These are phyloP conservation scores for Sporothrix dimorphospora DNA, from an alignment of 2,329 filamentous ascomycete species.

Conservation along the genomic window DNA sequence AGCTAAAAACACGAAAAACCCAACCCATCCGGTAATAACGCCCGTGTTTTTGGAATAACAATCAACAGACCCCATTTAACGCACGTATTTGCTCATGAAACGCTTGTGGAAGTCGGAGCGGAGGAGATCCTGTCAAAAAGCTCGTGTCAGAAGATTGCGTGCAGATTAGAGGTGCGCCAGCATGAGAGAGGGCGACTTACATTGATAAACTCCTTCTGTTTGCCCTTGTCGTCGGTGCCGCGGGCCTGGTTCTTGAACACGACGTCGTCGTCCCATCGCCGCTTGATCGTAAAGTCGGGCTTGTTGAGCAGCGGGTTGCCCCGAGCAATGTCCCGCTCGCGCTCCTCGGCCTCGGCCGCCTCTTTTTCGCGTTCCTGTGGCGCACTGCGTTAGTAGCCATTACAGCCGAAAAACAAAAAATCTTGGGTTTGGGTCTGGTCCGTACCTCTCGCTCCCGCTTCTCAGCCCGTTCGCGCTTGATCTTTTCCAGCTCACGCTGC, in stretches of 20 bases:
- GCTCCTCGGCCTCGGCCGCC: slow-evolving; percentile 79
- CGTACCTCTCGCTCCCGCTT: slow-evolving; percentile 72
- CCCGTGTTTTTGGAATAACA: too few relatives aligned
- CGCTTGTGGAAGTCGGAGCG: slow-evolving; percentile 96
- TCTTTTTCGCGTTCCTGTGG: slow-evolving; percentile 80
- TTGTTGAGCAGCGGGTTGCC: slow-evolving; percentile 93
- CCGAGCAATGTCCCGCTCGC: slow-evolving; percentile 84
- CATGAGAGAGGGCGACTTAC: slow-evolving; percentile 54
- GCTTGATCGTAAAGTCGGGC: slow-evolving; percentile 85
- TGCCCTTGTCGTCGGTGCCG: slow-evolving; percentile 86
- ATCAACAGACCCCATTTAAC: slow-evolving; percentile 42
- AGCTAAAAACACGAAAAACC: not conserved
- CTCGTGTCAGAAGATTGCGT: not conserved
- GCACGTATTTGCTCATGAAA: slow-evolving; percentile 80
- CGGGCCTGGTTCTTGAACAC: slow-evolving; percentile 99
- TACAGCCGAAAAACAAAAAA: too few relatives aligned
- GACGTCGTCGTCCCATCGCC: slow-evolving; percentile 96
- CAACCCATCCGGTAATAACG: not conserved
- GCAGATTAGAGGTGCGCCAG: not conserved
- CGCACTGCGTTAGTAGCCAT: not conserved
- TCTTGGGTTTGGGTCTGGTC: too few relatives aligned
- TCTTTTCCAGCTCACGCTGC: slow-evolving; percentile 91
- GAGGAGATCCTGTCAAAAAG: slow-evolving; percentile 67
- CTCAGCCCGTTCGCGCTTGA: slow-evolving; percentile 82
- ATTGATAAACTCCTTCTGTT: slow-evolving; percentile 95